Conservation (phyloP, 2,329 filamentous ascomycete genomes). For the Nannizziopsis barbatae region DNA sequence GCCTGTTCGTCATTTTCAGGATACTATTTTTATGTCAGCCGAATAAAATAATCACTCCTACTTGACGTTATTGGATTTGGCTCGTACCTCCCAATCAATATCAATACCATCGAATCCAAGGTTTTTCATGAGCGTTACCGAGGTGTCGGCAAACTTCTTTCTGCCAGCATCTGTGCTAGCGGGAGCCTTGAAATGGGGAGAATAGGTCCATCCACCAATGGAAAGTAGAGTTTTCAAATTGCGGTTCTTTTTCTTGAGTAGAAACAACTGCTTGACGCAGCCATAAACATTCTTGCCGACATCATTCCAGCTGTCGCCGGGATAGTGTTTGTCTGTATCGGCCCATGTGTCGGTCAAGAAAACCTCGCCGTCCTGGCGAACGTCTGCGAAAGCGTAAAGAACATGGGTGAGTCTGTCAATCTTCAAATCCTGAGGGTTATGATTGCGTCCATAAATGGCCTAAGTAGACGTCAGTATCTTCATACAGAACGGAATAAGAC, state of each 20-base stretch:
- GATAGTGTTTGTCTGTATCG: conserved; percentile 58
- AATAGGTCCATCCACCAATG: conserved; percentile 72
- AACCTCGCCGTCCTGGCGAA: conserved; percentile 67
- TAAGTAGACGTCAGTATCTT: conserved; percentile 16
- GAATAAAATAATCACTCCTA: background rate
- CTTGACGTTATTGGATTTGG: background rate
- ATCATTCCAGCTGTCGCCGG: conserved; percentile 55
- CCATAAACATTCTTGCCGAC: conserved; percentile 63
- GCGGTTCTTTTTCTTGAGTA: conserved; percentile 65
- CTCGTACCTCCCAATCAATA: conserved; percentile 34
- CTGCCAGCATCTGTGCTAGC: conserved; percentile 50
- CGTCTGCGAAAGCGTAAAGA: conserved; percentile 84
- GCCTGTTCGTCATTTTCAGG: conserved; percentile 27
- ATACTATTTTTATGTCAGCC: conserved; percentile 19
- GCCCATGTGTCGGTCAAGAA: conserved; percentile 59
- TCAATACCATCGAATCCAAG: conserved; percentile 53
- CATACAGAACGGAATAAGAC: background rate
- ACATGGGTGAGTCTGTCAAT: conserved; percentile 75
- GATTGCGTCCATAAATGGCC: conserved; percentile 79
- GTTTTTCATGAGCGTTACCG: conserved; percentile 63
- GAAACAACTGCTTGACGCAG: conserved; percentile 62
- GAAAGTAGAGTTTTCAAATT: conserved; percentile 70
- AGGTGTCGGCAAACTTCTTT: conserved; percentile 53
- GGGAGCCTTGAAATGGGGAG: conserved; percentile 60
- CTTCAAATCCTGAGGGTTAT: conserved; percentile 74